A percentile compares a stretch with the other conserved stretches of the same genome.
These are phyloP conservation scores for Quercus robur DNA, from an alignment of 306 rosid genomes.

Conservation along the genomic window DNA sequence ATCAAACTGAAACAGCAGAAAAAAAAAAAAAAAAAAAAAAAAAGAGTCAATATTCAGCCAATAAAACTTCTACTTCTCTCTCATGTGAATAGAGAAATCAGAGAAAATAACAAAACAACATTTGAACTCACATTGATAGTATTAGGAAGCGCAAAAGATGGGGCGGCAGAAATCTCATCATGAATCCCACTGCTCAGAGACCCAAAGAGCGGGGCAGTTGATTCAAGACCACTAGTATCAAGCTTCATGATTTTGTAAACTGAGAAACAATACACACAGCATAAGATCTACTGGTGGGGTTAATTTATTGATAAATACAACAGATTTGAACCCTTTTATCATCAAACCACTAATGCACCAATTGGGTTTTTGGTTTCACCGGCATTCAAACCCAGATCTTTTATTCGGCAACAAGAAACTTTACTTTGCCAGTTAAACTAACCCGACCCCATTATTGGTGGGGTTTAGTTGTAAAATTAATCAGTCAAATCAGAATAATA, in stretches of 20 bases:
- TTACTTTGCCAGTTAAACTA: too few species aligned
- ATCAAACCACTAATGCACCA: too few species aligned
- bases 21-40: not conserved
- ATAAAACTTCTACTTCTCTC: not conserved
- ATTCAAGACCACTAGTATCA: slow-evolving; percentile 72
- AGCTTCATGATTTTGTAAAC: slow-evolving; percentile 59
- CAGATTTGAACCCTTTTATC: too few species aligned
- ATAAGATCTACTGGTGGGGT: too few species aligned
- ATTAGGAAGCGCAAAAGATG: slow-evolving; percentile 70
- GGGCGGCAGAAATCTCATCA: slow-evolving; percentile 62
- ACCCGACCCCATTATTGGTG: too few species aligned
- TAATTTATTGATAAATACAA: too few species aligned
- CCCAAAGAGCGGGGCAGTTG: slow-evolving; percentile 45
- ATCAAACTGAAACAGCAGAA: slow-evolving; percentile 60
- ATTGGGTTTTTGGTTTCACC: too few species aligned
- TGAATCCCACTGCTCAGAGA: slow-evolving; percentile 28
- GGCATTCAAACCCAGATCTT: too few species aligned
- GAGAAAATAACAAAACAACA: not conserved
- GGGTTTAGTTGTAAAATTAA: too few species aligned
- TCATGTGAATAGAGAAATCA: not conserved
- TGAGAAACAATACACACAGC: not conserved
- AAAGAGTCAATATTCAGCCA: slow-evolving; percentile 1
- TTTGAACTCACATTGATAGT: slow-evolving; percentile 55
- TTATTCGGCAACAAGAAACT: too few species aligned
- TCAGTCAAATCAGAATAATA: too few species aligned